A percentile compares a stretch with the other conserved stretches of the same genome.
Evolutionary conservation across 169 alveolate species (phyloP).

Genomic region (Babesia microti): DNA sequence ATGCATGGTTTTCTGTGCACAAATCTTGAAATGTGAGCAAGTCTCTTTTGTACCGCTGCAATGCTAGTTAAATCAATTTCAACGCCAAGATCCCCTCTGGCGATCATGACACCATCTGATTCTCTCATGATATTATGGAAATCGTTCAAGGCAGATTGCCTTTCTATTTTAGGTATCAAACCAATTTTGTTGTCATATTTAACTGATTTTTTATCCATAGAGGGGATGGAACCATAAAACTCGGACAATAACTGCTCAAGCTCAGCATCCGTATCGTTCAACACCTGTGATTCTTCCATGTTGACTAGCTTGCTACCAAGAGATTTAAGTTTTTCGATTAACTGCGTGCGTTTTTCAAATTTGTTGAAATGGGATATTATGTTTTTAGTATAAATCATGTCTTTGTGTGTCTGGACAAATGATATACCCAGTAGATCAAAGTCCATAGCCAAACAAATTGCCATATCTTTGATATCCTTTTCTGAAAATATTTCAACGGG

Average conservation of each 20-base stretch:
- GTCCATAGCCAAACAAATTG: constrained; percentile 56
- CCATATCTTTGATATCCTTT: constrained; percentile 64
- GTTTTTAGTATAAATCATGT: constrained; percentile 49
- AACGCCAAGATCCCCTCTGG: constrained; percentile 95
- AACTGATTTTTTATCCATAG: constrained; percentile 27
- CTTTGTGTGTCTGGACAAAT: constrained; percentile 57
- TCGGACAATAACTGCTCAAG: constrained; percentile 18
- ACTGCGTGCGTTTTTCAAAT: constrained; percentile 21
- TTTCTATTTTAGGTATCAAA: constrained; percentile 90
- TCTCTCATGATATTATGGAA: constrained; percentile 78
- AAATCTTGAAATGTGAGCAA: constrained; percentile 56
- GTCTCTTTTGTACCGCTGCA: constrained; percentile 79
- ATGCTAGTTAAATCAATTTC: constrained; percentile 89
- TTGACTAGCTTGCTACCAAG: constrained; percentile 6
- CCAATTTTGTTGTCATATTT: constrained; percentile 34
- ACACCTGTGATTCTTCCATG: no score
- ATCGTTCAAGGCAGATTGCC: constrained; percentile 81
- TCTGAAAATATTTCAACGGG: constrained; percentile 59
- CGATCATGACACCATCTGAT: constrained; percentile 94
- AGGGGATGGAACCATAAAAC: constrained; percentile 31
- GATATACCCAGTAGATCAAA: constrained; percentile 59
- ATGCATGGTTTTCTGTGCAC: constrained; percentile 86
- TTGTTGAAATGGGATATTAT: constrained; percentile 47
- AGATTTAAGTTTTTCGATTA: constrained; percentile 13
- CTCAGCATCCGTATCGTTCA: constrained; percentile 40